Base-by-base conservation (phyloP, 2,329 filamentous ascomycete genomes). In the Xenoacremonium recifei region DNA sequence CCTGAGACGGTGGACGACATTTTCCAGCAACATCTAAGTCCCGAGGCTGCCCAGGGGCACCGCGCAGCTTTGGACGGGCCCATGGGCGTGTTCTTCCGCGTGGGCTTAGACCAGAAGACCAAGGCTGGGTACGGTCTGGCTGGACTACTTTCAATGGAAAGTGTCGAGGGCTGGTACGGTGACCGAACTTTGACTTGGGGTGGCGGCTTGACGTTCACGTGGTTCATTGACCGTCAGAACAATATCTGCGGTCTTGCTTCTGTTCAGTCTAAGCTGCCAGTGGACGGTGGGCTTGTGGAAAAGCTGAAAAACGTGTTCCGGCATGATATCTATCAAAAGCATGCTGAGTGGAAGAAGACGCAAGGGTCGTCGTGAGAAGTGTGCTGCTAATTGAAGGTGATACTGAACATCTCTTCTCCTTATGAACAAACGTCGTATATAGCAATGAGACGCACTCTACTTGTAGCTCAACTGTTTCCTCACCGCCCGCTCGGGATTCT, bases 151-250 rank as follows among this genome's bases (percentile, higher is more conserved):
- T 67, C 64, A 2, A 44, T 68, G 21, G 51, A 73, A 37, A 67
- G 70, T 43, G 48, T 64, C 2, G 61, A 70, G 2, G 67, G 67
- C 4, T 71, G 70, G 63, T 71, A 71, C 33, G 69, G 70, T 4
- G 60, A 65, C 25, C 45, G 57, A 1, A 74, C 71, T 0, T 52
- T 75, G 40, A 66, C 61, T 3, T 75, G 71, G 72, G 71, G 69
- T 6, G 73, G 73, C 3, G 70, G 71, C 0, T 27, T 69, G 48
- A 73, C 70, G 1, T 49, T 73, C 17, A 37, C 63, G 3, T 77
- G 72, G 73, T 76, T 76, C 16, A 61, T 75, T 39, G 72, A 75
- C 50, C 69, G 70, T 1, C 67, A 69, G 58, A 73, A 71, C 46
- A 63, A 66, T 12, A 45, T 75, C 4, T 73, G 69, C 36, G 70